A percentile compares a stretch with the other conserved stretches of the same genome.
These are phyloP conservation scores for Nigrospora oryzae DNA, from an alignment of 2,329 filamentous ascomycete genomes.

Conservation along the genomic window DNA sequence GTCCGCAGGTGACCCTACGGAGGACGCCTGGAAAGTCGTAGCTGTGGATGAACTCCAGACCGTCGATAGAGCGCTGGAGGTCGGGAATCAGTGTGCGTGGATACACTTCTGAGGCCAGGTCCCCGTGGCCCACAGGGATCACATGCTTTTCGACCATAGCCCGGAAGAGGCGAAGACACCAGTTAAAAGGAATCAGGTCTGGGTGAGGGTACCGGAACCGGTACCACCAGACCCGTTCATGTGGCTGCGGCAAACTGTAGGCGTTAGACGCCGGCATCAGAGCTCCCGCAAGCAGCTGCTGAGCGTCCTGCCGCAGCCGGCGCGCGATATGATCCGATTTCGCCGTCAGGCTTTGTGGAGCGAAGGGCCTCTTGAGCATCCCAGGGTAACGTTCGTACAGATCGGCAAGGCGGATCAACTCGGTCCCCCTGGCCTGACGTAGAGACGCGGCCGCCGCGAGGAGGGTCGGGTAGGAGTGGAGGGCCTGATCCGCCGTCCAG, in stretches of 20 bases:
- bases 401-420: neutral
- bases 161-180: neutral
- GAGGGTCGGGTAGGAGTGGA: neutral
- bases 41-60: too few relatives aligned
- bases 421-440: neutral
- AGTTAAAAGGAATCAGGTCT: neutral
- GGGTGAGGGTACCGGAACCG: slow-evolving; percentile 1
- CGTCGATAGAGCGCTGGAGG: too few relatives aligned
- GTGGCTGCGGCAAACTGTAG: too few relatives aligned
- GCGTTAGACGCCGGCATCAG: too few relatives aligned
- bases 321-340: neutral
- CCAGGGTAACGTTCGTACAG: neutral
- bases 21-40: too few relatives aligned
- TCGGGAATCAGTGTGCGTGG: too few relatives aligned
- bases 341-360: neutral
- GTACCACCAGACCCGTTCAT: neutral
- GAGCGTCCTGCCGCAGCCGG: neutral
- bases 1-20: too few relatives aligned
- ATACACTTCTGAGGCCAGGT: too few relatives aligned
- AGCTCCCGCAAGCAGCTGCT: neutral
- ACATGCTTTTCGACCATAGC: too few relatives aligned
- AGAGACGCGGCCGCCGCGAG: neutral
- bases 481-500: neutral
- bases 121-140: too few relatives aligned
- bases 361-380: neutral